Evolutionary conservation across 305 asterid genomes (phyloP).

Genomic region (Fraxinus sp.): DNA sequence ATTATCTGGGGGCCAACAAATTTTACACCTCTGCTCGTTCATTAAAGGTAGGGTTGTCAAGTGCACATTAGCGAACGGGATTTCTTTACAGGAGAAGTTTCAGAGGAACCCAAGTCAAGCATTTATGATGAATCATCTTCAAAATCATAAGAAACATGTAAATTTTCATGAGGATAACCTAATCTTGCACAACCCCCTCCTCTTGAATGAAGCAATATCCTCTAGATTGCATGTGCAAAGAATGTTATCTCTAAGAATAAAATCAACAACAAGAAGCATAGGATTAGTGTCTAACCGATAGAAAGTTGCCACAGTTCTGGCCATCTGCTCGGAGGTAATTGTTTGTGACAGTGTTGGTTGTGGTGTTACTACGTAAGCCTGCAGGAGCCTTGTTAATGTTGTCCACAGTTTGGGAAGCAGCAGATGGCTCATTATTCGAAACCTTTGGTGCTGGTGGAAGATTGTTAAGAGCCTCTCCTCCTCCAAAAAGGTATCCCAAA

Average conservation of each 20-base stretch:
- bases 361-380: slow-evolving; percentile 30
- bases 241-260: background rate
- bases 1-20: background rate
- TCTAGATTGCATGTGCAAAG: background rate
- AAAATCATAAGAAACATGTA: background rate
- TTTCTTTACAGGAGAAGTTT: background rate
- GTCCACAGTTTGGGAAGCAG: slow-evolving; percentile 26
- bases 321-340: slow-evolving; percentile 42
- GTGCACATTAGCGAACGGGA: background rate
- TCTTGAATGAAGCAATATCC: background rate
- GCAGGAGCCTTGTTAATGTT: slow-evolving; percentile 35
- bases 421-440: slow-evolving; percentile 21
- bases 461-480: slow-evolving; percentile 29
- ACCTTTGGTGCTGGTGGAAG: slow-evolving; percentile 20
- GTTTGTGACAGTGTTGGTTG: slow-evolving; percentile 10
- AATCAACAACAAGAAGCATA: background rate
- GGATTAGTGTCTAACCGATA: slow-evolving; percentile 30
- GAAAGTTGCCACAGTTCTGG: slow-evolving; percentile 44
- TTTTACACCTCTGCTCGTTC: background rate
- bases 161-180: background rate
- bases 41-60: background rate
- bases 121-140: background rate
- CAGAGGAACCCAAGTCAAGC: background rate
- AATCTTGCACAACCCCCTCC: background rate
- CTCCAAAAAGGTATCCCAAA: slow-evolving; percentile 45